A percentile compares a stretch with the other conserved stretches of the same genome.
Evolutionary conservation across 139 green algal species (phyloP).

Genomic region (Pseudopediastrum boryanum): DNA sequence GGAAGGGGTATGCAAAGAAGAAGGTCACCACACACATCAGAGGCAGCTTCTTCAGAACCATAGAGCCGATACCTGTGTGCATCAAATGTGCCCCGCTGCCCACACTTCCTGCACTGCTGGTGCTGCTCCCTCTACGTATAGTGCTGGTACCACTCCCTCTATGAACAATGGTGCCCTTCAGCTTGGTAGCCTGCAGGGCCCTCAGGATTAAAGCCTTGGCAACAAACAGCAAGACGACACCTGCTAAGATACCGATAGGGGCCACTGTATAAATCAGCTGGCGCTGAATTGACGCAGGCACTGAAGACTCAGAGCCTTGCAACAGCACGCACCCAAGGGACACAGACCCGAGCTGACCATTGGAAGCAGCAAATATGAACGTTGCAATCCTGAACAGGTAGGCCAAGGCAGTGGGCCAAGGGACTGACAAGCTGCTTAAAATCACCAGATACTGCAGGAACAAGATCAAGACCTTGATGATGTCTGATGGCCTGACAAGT

Average conservation of each 20-base stretch:
- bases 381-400: not conserved
- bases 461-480: constrained; percentile 1
- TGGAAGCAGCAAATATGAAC: not conserved
- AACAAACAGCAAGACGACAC: not conserved
- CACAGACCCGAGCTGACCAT: not conserved
- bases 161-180: too few relatives aligned
- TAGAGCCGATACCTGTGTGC: too few relatives aligned
- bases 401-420: not conserved
- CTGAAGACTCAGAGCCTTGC: too few relatives aligned
- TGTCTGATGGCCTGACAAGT: too few relatives aligned
- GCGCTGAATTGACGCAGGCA: not conserved
- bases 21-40: not conserved
- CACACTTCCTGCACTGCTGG: not conserved
- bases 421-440: not conserved
- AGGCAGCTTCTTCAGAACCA: not conserved
- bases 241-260: not conserved
- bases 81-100: too few relatives aligned
- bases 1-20: not conserved
- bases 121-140: too few relatives aligned
- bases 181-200: too few relatives aligned
- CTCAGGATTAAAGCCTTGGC: not conserved
- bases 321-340: not conserved
- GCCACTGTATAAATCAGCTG: not conserved
- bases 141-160: too few relatives aligned
- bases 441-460: constrained; percentile 10